These are phyloP conservation scores for Physaria fendleri DNA, from an alignment of 345 rosid genomes.

Conservation along the genomic window DNA sequence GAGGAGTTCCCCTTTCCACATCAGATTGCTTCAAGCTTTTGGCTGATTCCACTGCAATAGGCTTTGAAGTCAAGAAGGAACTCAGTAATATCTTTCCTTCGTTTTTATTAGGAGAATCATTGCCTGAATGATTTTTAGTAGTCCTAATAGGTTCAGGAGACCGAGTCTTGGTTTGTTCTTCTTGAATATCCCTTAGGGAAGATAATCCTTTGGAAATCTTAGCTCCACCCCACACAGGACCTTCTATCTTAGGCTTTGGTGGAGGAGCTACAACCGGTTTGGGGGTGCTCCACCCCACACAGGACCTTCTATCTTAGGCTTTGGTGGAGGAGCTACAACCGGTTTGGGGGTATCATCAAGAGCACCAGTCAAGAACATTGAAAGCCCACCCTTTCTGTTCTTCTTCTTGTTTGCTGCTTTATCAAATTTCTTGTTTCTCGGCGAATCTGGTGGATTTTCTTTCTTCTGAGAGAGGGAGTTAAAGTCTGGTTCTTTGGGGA, in stretches of 20 bases:
- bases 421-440: slow-evolving; percentile 38
- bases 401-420: slow-evolving; percentile 57
- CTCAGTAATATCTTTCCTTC: slow-evolving; percentile 64
- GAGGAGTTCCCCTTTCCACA: slow-evolving; percentile 69
- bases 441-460: slow-evolving; percentile 28
- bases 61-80: slow-evolving; percentile 67
- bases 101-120: slow-evolving; percentile 31
- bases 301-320: slow-evolving; percentile 75
- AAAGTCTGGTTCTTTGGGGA: slow-evolving; percentile 33
- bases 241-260: slow-evolving; percentile 60
- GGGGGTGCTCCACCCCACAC: slow-evolving; percentile 90
- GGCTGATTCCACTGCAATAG: slow-evolving; percentile 55
- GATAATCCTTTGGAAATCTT: slow-evolving; percentile 64
- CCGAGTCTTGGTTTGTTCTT: slow-evolving; percentile 71
- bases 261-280: slow-evolving; percentile 45
- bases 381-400: slow-evolving; percentile 90
- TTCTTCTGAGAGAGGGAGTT: slow-evolving; percentile 38
- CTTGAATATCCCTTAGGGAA: slow-evolving; percentile 81
- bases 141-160: slow-evolving; percentile 30
- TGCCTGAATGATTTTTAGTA: slow-evolving; percentile 38
- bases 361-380: slow-evolving; percentile 95
- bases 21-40: slow-evolving; percentile 43
- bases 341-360: slow-evolving; percentile 69
- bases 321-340: slow-evolving; percentile 42
- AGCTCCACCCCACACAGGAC: slow-evolving; percentile 97